phyloP scores from a whole-genome alignment of 2,329 filamentous ascomycete genomes.

The Aurifilum marmelostoma region DNA sequence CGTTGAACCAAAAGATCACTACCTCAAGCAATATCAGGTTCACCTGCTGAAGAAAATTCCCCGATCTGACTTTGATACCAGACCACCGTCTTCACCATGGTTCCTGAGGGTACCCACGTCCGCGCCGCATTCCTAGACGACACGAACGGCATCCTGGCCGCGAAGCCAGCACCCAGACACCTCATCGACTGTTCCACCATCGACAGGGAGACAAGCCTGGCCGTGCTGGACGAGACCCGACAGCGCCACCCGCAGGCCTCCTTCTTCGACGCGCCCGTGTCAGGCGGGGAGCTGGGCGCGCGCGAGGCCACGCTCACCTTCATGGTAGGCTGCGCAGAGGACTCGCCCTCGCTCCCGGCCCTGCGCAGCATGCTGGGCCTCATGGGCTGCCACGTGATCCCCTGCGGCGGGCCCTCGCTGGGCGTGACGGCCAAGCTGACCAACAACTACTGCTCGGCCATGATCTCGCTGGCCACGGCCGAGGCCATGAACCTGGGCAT shows the following conservation, averaged over 20 bases:
- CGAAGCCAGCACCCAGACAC: slow-evolving; percentile 45
- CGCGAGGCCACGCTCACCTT: slow-evolving; percentile 37
- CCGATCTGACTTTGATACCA: slow-evolving; percentile 36
- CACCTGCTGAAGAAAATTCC: neutral
- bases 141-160: slow-evolving; percentile 53
- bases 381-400: slow-evolving; percentile 58
- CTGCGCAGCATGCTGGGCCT: slow-evolving; percentile 49
- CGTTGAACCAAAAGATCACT: neutral
- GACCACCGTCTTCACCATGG: slow-evolving; percentile 67
- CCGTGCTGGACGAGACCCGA: slow-evolving; percentile 27
- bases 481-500: slow-evolving; percentile 66
- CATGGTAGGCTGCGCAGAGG: slow-evolving; percentile 39
- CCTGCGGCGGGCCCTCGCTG: slow-evolving; percentile 58
- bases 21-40: neutral
- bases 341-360: slow-evolving; percentile 44
- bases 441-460: slow-evolving; percentile 63
- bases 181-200: slow-evolving; percentile 76
- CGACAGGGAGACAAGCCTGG: slow-evolving; percentile 62
- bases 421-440: slow-evolving; percentile 62
- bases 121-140: slow-evolving; percentile 57
- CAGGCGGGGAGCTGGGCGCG: slow-evolving; percentile 37
- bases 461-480: slow-evolving; percentile 60
- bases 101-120: slow-evolving; percentile 70
- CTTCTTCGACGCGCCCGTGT: slow-evolving; percentile 41
- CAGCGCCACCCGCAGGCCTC: slow-evolving; percentile 24